Evolutionary conservation across 1,139 yeast genomes (phyloP), one percentile per base, ranked within the genome.

Genomic region (Scheffersomyces titani): DNA sequence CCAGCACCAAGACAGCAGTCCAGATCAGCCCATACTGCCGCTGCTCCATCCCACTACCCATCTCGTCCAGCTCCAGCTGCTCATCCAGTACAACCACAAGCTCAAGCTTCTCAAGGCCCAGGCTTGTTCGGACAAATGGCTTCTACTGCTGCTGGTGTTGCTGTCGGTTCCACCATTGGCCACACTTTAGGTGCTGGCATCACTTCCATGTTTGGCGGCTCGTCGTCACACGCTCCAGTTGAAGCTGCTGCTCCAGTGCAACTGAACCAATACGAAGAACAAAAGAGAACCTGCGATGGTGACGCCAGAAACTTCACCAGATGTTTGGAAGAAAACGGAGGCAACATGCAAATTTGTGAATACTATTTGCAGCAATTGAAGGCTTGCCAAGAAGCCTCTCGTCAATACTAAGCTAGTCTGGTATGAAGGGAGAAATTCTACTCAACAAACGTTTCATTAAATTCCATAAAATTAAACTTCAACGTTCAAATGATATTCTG

Each of bases 91-190:
- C 84, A 77, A 59, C 81, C 82, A 55, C 84, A 78, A 71, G 63
- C 66, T 22, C 90, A 86, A 72, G 53, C 65, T 51, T 66, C 64
- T 40, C 73, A 69, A 64, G 74, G 73, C 44, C 98, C 99, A 54
- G 98, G 98, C 66, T 71, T 94, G 72, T 93, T 94, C 70, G 90
- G 96, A 59, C 97, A 94, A 77, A 94, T 94, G 98, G 98, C 98
- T 44, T 83, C 97, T 51, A 94, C 99, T 56, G 99, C 99, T 59
- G 99, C 98, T 55, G 99, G 99, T 85, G 99, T 94, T 47, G 99
- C 98, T 54, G 98, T 94, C 58, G 99, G 99, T 69, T 90, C 97
- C 57, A 88, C 98, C 62, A 87, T 93, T 59, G 99, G 99, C 60
- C 99, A 94, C 82, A 92, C 98, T 53, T 67, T 94, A 61, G 98